Evolutionary conservation across 139 green algal genomes (phyloP).

Genomic region (Trebouxia sp.): DNA sequence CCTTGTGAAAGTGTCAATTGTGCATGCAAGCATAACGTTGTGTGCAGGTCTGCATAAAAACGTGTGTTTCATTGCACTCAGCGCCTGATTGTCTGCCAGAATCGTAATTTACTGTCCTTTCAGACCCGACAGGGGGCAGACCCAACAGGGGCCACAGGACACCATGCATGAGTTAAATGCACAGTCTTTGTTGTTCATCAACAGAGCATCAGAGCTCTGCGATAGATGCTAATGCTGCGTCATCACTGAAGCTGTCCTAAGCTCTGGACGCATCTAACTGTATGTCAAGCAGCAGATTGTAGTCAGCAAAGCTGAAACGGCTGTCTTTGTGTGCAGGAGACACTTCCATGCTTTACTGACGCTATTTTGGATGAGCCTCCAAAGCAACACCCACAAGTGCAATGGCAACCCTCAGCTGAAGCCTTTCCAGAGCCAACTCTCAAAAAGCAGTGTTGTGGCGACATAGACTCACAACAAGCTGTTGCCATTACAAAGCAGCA

Average conservation of each 20-base stretch:
- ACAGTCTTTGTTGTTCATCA: too few relatives aligned
- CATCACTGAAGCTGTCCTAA: too few relatives aligned
- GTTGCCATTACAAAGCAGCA: neutral
- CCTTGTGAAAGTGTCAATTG: too few relatives aligned
- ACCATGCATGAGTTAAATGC: too few relatives aligned
- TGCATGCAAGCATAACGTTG: neutral
- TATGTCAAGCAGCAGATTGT: neutral
- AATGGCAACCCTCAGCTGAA: neutral
- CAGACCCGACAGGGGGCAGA: too few relatives aligned
- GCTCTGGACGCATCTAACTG: neutral
- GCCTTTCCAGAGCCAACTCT: neutral
- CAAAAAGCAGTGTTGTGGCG: neutral
- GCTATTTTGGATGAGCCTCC: slow-evolving; percentile 62
- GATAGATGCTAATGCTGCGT: neutral
- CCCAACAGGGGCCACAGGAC: too few relatives aligned
- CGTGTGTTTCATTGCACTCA: neutral
- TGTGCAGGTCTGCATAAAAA: neutral
- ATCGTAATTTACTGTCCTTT: neutral
- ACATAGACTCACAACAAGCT: neutral
- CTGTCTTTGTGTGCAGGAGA: slow-evolving; percentile 33
- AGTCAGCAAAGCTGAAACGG: neutral
- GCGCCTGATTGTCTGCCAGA: neutral
- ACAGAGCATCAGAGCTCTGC: too few relatives aligned
- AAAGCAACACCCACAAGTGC: neutral
- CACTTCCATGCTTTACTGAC: slow-evolving; percentile 45